Base-by-base conservation (phyloP, 1,284 basidiomycete genomes). In the Apiotrichum gamsii region DNA sequence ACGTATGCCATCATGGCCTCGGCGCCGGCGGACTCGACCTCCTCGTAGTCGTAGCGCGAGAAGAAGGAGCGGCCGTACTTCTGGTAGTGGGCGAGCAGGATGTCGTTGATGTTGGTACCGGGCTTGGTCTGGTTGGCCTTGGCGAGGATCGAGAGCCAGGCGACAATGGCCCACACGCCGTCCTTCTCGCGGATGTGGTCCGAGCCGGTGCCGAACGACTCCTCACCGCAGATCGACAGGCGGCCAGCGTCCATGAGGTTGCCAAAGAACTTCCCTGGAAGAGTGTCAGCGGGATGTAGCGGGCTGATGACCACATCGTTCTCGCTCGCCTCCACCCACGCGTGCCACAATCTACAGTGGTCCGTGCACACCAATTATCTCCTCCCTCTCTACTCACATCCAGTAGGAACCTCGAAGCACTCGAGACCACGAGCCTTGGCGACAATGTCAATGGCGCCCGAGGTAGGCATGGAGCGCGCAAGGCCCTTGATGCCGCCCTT, bases 111-210 rank as follows among this genome's bases (percentile, higher is more conserved):
- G 16, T 87, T 88, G 44, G 86, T 75, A 40, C 75, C 74, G 80
- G 76, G 80, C 48, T 87, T 85, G 54, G 87, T 79, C 74, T 84
- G 79, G 77, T 94, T 94, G 33, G 89, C 91, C 38, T 83, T 86
- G 13, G 95, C 95, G 61, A 98, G 78, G 73, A 98, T 97, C 67
- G 94, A 93, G 56, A 98, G 76, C 94, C 94, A 98, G 2, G 94
- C 94, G 40, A 97, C 79, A 52, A 98, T 79, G 50, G 95, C 94
- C 94, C 94, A 98, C 35, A 98, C 77, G 61, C 94, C 94, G 66
- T 98, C 94, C 80, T 98, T 98, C 78, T 98, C 94, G 57, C 94
- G 87, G 62, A 98, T 95, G 75, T 98, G 94, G 75, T 98, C 94
- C 15, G 94, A 97, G 16, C 94, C 94, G n/a, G 94, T 98, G 52